Conservation (phyloP, 2,329 filamentous ascomycete genomes). For the Colletotrichum viniferum region DNA sequence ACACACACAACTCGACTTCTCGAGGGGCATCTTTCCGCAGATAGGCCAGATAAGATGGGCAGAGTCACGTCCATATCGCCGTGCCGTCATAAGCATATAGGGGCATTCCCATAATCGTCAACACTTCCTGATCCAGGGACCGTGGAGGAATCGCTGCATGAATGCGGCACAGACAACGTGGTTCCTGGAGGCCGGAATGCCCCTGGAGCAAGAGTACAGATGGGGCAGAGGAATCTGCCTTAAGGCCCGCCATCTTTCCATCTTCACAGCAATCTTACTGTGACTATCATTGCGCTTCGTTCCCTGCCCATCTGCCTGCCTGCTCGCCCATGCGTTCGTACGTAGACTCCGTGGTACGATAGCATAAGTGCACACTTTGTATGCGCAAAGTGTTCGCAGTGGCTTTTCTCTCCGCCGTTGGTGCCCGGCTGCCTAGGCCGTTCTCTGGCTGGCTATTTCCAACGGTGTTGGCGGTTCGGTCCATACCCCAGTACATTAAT, state of each 20-base stretch:
- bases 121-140: not conserved
- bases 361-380: not conserved
- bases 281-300: not conserved
- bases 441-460: not conserved
- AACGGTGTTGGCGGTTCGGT: not conserved
- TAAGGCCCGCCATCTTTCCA: not conserved
- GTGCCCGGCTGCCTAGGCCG: not conserved
- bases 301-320: not conserved
- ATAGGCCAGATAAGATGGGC: not conserved
- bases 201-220: not conserved
- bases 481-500: not conserved
- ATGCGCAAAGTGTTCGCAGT: not conserved
- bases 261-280: not conserved
- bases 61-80: not conserved
- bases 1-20: not conserved
- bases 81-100: not conserved
- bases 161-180: not conserved
- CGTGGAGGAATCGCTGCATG: not conserved
- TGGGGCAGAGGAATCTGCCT: not conserved
- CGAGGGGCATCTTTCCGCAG: not conserved
- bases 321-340: not conserved
- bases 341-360: not conserved
- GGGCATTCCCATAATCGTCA: not conserved
- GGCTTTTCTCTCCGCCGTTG: not conserved
- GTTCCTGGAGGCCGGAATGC: not conserved